phyloP scores from a whole-genome alignment of 495 filamentous ascomycete genomes.

The Staphylotrichum longicolle region DNA sequence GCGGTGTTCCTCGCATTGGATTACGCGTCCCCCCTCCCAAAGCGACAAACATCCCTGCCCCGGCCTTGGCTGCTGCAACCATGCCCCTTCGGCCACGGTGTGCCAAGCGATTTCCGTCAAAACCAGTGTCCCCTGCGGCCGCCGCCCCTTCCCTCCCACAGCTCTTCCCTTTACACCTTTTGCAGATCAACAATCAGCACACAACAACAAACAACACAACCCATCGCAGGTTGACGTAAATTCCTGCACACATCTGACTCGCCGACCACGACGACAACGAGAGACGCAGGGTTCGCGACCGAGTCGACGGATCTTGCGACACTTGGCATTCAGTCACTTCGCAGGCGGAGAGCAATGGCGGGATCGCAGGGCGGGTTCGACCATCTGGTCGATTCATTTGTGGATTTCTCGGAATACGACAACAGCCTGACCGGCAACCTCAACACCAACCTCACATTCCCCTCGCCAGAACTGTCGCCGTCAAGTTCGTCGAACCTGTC shows the following conservation, averaged over 20 bases:
- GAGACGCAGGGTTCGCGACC: background rate
- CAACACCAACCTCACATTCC: constrained; percentile 23
- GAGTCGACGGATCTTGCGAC: background rate
- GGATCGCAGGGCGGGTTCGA: constrained; percentile 4
- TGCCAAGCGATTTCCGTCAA: no score
- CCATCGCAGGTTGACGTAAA: no score
- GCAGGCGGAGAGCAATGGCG: constrained; percentile 1
- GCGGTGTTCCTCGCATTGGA: constrained; percentile 19
- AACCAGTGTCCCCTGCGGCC: no score
- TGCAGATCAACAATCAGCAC: no score
- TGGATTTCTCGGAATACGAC: constrained; percentile 21
- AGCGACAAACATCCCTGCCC: constrained; percentile 8
- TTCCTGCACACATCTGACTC: no score
- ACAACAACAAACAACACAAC: no score
- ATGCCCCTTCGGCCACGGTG: background rate
- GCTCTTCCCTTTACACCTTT: no score
- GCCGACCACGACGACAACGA: no score
- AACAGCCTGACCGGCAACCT: constrained; percentile 12
- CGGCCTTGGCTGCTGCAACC: constrained; percentile 3
- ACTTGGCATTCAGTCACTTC: background rate
- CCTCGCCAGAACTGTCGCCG: constrained; percentile 35
- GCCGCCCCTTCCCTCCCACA: no score
- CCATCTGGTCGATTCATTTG: background rate
- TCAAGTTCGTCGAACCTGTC: constrained; percentile 49
- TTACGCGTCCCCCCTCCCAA: constrained; percentile 14